Percentiles rank a stretch among this genome's conserved stretches.
Conservation (phyloP, 306 rosid genomes). For the barrel medic (Medicago truncatula) region DNA sequence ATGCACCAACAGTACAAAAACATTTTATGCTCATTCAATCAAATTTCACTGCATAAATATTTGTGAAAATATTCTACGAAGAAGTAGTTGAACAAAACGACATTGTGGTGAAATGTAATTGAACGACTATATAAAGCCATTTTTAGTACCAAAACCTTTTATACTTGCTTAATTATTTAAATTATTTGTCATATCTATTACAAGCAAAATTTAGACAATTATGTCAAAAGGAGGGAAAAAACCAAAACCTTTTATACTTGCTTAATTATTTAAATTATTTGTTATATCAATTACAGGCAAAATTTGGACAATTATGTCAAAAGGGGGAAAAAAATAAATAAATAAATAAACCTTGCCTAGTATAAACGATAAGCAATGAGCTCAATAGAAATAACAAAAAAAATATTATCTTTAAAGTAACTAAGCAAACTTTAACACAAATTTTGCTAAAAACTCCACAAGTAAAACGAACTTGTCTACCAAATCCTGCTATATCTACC, state of each 20-base stretch:
- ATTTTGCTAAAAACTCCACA: slow-evolving; percentile 37
- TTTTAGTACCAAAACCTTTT: no score
- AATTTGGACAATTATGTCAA: slow-evolving; percentile 35
- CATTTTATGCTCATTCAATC: no score
- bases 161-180: slow-evolving; percentile 1
- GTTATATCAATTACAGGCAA: slow-evolving; percentile 21
- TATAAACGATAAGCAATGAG: background rate
- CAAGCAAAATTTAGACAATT: slow-evolving; percentile 32
- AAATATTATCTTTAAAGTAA: slow-evolving; percentile 15
- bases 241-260: no score
- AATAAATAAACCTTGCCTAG: background rate
- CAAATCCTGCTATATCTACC: slow-evolving; percentile 47
- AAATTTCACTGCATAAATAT: no score
- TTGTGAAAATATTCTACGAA: no score
- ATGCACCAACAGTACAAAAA: no score
- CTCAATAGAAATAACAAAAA: background rate
- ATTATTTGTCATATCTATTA: slow-evolving; percentile 15
- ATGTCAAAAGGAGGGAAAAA: slow-evolving; percentile 10
- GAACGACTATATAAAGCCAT: no score
- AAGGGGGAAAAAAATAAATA: no score
- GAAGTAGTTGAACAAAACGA: no score
- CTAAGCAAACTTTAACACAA: slow-evolving; percentile 46
- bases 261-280: slow-evolving; percentile 23
- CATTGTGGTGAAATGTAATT: no score
- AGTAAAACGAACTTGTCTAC: slow-evolving; percentile 40